phyloP scores from a whole-genome alignment of 2,329 filamentous ascomycete species.

The Fusarium newnesense region DNA sequence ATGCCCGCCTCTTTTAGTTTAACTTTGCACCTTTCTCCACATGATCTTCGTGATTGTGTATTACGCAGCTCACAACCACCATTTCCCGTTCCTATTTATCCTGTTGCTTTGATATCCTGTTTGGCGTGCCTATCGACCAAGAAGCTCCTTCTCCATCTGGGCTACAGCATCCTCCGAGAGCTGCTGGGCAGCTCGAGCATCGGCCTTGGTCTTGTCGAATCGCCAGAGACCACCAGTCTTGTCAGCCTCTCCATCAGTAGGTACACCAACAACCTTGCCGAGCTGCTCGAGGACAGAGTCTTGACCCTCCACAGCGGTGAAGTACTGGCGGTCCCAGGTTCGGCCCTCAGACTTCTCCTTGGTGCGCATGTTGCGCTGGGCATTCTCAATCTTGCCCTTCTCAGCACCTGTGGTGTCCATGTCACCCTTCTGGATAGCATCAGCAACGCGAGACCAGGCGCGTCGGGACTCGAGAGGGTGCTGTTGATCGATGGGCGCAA shows the following conservation, averaged over 20 bases:
- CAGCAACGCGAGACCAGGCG: constrained; percentile 88
- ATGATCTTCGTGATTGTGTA: background rate
- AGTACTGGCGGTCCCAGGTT: constrained; percentile 87
- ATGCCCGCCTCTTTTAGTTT: constrained; percentile 20
- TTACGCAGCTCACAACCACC: constrained; percentile 16
- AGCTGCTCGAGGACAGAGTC: constrained; percentile 59
- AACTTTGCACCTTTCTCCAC: background rate
- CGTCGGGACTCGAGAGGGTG: constrained; percentile 87
- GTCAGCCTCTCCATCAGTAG: constrained; percentile 64
- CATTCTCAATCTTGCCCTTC: constrained; percentile 90
- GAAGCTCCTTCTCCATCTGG: constrained; percentile 58
- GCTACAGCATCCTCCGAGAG: constrained; percentile 53
- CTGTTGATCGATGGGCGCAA: constrained; percentile 81
- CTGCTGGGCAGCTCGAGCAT: constrained; percentile 49
- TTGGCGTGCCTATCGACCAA: constrained; percentile 49
- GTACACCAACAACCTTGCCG: constrained; percentile 59
- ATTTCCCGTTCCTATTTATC: background rate
- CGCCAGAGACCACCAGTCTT: constrained; percentile 71
- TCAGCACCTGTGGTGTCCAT: constrained; percentile 82
- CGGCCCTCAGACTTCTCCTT: constrained; percentile 79
- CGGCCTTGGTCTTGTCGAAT: constrained; percentile 62
- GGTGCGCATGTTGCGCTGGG: constrained; percentile 79
- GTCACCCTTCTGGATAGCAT: constrained; percentile 82
- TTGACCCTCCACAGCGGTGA: constrained; percentile 63
- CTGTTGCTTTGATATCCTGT: background rate